A percentile compares a stretch with the other conserved stretches of the same genome.
Evolutionary conservation across 2,329 filamentous ascomycete genomes (phyloP).

Genomic region (Ophiostoma sp.): DNA sequence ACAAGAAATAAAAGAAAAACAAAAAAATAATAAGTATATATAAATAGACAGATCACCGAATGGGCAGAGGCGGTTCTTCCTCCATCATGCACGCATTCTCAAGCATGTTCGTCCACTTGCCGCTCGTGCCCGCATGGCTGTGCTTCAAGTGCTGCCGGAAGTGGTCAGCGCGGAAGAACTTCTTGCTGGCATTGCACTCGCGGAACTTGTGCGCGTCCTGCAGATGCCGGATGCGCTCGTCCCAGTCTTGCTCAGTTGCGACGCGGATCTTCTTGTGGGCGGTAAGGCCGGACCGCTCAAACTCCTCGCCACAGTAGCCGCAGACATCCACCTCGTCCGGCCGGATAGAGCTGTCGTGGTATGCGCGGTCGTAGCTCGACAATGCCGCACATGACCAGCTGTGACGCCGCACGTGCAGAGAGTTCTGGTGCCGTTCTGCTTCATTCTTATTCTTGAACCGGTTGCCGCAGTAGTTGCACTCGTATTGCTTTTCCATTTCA

Average conservation of each 20-base stretch:
- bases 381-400: slow-evolving; percentile 96
- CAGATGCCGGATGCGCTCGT: slow-evolving; percentile 76
- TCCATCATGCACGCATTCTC: slow-evolving; percentile 96
- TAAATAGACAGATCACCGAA: slow-evolving; percentile 28
- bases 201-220: slow-evolving; percentile 92
- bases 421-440: slow-evolving; percentile 92
- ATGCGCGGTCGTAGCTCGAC: slow-evolving; percentile 70
- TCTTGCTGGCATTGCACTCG: slow-evolving; percentile 97
- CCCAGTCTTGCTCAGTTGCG: slow-evolving; percentile 80
- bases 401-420: slow-evolving; percentile 82
- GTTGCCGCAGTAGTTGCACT: slow-evolving; percentile 86
- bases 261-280: slow-evolving; percentile 34
- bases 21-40: not conserved
- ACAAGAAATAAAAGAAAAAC: not conserved
- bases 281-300: slow-evolving; percentile 49
- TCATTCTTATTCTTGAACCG: slow-evolving; percentile 99
- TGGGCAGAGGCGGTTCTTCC: slow-evolving; percentile 60
- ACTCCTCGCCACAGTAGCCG: slow-evolving; percentile 94
- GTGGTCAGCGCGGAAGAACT: slow-evolving; percentile 95
- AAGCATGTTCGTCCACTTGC: slow-evolving; percentile 98
- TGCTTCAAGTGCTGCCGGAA: slow-evolving; percentile 98
- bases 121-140: slow-evolving; percentile 90
- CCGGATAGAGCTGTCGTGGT: slow-evolving; percentile 69
- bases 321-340: slow-evolving; percentile 72
- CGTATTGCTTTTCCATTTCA: slow-evolving; percentile 93